Evolutionary conservation across 352 stramenopile genomes (phyloP), one percentile per base, ranked within the genome.

Genomic region (Pythium pectinolyticum): DNA sequence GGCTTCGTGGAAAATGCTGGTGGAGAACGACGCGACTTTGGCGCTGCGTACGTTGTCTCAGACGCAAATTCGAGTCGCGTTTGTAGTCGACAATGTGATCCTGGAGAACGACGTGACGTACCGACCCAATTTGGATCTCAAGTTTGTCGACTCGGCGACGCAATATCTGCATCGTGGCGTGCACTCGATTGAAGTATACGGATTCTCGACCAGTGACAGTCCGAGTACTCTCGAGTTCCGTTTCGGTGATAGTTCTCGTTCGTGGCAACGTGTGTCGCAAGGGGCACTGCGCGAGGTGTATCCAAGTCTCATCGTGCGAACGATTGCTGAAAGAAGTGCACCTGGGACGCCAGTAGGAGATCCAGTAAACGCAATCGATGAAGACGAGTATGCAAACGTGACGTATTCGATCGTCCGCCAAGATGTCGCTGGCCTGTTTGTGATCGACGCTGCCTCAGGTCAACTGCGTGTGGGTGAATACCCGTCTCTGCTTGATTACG

Each of bases 1-100:
- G 12, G 40, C 25, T 1, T 3, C 34, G 7, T 72, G 57, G 58
- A 39, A 50, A 2, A 24, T 77, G 5, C 14, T 77, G 8, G 27
- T 72, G 1, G 45, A n/a, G n/a, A 45, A 55, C 9, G 11, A 31
- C 0, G 37, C 57, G 2, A 52, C 19, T 1, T 37, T 77, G 3
- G 40, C 55, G 7, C 5, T 77, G 7, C 70, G 62, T 24, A 63
- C 59, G 14, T 32, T 64, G 22, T 66, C 70, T 3, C 31, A 66
- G 19, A 39, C 25, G 1, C 51, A 66, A 30, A 55, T 65, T 14
- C 59, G 17, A 15, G 46, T 57, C 0, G 57, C 35, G 17, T 69
- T 77, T 30, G 32, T 64, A 10, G 53, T 77, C 8, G 58, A 77
- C 41, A 64, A 67, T 24, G 19, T 56, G 1, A 1, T 64, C 2